Evolutionary conservation across 495 filamentous ascomycete species (phyloP).

Genomic region (Xylaria grammica): DNA sequence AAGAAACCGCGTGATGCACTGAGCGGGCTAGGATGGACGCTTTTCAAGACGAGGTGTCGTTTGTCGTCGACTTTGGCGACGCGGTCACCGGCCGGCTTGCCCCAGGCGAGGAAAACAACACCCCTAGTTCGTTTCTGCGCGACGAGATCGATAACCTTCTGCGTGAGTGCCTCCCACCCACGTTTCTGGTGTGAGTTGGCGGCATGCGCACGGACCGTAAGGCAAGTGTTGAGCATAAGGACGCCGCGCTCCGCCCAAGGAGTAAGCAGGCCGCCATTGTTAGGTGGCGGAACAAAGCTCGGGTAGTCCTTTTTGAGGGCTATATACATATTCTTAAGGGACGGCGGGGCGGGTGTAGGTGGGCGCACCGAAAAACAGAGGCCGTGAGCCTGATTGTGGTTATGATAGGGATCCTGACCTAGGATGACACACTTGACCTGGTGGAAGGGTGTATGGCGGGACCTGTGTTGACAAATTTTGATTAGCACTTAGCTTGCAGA

Average conservation of each 20-base stretch:
- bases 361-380: slow-evolving; percentile 92
- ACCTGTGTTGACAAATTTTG: slow-evolving; percentile 58
- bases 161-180: slow-evolving; percentile 93
- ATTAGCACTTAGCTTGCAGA: neutral
- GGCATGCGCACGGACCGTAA: slow-evolving; percentile 88
- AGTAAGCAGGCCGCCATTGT: slow-evolving; percentile 77
- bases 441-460: slow-evolving; percentile 84
- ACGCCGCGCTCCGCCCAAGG: slow-evolving; percentile 95
- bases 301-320: slow-evolving; percentile 88
- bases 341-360: slow-evolving; percentile 85
- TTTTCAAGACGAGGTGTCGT: slow-evolving; percentile 79
- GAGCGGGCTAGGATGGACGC: slow-evolving; percentile 89
- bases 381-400: slow-evolving; percentile 92
- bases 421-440: slow-evolving; percentile 88
- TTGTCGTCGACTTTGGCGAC: slow-evolving; percentile 69
- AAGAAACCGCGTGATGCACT: slow-evolving; percentile 84
- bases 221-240: slow-evolving; percentile 87
- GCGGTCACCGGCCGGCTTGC: slow-evolving; percentile 75
- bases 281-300: slow-evolving; percentile 72
- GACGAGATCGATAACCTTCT: slow-evolving; percentile 86
- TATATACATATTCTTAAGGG: slow-evolving; percentile 89
- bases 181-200: slow-evolving; percentile 80
- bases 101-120: slow-evolving; percentile 96
- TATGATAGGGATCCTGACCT: slow-evolving; percentile 97
- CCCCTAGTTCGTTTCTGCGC: slow-evolving; percentile 73